phyloP scores from a whole-genome alignment of 768 basidiomycete species.

The Xerocomellus dryophilus region DNA sequence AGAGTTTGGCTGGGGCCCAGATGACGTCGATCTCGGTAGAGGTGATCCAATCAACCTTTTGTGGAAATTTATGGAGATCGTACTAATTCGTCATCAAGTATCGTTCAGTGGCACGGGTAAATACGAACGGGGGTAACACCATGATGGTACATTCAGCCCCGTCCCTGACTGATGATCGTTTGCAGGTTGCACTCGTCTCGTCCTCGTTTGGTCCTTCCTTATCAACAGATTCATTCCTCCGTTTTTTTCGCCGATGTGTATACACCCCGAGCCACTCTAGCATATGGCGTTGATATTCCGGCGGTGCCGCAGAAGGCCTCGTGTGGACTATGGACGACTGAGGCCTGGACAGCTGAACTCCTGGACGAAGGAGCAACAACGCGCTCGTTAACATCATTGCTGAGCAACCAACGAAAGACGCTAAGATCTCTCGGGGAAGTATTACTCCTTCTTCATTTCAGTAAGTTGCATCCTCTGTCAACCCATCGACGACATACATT shows the following conservation, averaged over 20 bases:
- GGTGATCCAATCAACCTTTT: not conserved
- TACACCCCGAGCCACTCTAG: not conserved
- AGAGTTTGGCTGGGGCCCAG: not conserved
- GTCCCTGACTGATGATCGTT: not conserved
- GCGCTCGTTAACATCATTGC: not conserved
- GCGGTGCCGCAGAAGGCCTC: not conserved
- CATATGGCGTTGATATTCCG: not conserved
- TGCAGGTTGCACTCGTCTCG: not conserved
- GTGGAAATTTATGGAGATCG: not conserved
- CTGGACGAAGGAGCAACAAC: not conserved
- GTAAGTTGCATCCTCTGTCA: not conserved
- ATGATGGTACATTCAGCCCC: no score
- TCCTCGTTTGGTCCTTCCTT: conserved; percentile 6
- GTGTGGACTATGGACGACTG: not conserved
- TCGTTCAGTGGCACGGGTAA: conserved; percentile 10
- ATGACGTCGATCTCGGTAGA: conserved; percentile 6
- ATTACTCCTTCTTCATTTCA: conserved; percentile 1
- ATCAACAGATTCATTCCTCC: conserved; percentile 3
- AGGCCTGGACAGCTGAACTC: not conserved
- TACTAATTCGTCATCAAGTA: conserved; percentile 3
- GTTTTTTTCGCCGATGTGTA: not conserved
- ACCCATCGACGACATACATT: not conserved
- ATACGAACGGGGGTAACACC: not conserved
- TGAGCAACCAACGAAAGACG: not conserved
- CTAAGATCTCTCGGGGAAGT: conserved; percentile 1